Percentiles rank a stretch among this genome's conserved stretches.
These are phyloP conservation scores for Wickerhamomyces sp. DNA, from an alignment of 1,139 yeast species.

Conservation along the genomic window DNA sequence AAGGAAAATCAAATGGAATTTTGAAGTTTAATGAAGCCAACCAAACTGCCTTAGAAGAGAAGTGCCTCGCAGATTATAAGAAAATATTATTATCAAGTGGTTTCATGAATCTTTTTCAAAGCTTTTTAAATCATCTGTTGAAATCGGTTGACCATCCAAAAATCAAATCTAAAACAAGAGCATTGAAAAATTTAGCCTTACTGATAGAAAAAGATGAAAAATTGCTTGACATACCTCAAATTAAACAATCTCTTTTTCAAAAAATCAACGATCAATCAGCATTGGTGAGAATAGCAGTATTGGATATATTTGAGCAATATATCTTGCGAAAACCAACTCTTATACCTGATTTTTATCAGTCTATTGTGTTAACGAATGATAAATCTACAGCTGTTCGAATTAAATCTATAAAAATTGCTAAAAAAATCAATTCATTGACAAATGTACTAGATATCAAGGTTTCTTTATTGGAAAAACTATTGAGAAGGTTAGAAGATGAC, in stretches of 20 bases:
- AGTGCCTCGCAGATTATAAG: not conserved
- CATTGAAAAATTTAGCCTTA: slow-evolving; percentile 52
- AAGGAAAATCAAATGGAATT: slow-evolving; percentile 1
- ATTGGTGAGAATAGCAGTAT: slow-evolving; percentile 68
- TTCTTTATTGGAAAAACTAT: slow-evolving; percentile 44
- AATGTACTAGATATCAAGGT: slow-evolving; percentile 32
- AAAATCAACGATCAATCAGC: slow-evolving; percentile 60
- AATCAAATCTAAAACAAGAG: slow-evolving; percentile 59
- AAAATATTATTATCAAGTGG: slow-evolving; percentile 8
- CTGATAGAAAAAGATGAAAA: slow-evolving; percentile 49
- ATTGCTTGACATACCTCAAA: slow-evolving; percentile 43
- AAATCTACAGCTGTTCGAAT: slow-evolving; percentile 63
- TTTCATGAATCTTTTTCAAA: slow-evolving; percentile 41
- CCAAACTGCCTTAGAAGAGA: not conserved
- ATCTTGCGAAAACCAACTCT: slow-evolving; percentile 41
- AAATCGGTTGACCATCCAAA: slow-evolving; percentile 47
- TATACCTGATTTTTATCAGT: slow-evolving; percentile 44
- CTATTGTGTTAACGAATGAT: slow-evolving; percentile 36
- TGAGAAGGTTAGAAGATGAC: slow-evolving; percentile 62
- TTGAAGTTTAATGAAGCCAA: slow-evolving; percentile 1
- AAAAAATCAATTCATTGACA: slow-evolving; percentile 42
- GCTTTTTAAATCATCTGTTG: slow-evolving; percentile 46
- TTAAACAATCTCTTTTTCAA: slow-evolving; percentile 49
- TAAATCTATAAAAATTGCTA: slow-evolving; percentile 52
- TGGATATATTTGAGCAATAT: slow-evolving; percentile 60